phyloP scores from a whole-genome alignment of 495 filamentous ascomycete species.

The Xanthoparmelia taractica region DNA sequence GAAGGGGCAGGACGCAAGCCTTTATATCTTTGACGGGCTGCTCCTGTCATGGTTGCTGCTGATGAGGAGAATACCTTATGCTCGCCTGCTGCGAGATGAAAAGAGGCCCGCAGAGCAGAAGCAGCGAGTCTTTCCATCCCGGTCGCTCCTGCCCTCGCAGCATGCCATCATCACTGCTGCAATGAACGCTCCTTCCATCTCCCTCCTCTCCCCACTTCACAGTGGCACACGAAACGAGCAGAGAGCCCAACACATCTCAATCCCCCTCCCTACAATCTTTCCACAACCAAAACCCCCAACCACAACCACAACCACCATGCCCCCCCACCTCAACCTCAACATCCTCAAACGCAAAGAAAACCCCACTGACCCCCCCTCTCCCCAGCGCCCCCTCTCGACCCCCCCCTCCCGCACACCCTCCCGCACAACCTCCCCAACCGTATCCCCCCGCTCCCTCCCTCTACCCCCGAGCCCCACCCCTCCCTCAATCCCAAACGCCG shows the following conservation, averaged over 20 bases:
- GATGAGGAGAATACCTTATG: no score
- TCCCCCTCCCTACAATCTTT: background rate
- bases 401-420: background rate
- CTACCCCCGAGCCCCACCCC: background rate
- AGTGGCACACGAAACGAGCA: background rate
- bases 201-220: background rate
- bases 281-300: background rate
- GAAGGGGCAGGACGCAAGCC: background rate
- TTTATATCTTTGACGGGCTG: background rate
- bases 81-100: no score
- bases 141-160: background rate
- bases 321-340: background rate
- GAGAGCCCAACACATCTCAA: background rate
- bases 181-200: background rate
- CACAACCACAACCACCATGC: background rate
- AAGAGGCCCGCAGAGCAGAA: background rate
- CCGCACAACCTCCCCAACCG: no score
- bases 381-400: background rate
- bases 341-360: background rate
- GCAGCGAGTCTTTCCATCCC: background rate
- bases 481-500: background rate
- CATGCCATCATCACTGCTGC: background rate
- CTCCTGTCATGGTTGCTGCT: background rate
- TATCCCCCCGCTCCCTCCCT: background rate
- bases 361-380: background rate